These are phyloP conservation scores for Moniliella sp. DNA, from an alignment of 1,284 basidiomycete genomes.

Conservation along the genomic window DNA sequence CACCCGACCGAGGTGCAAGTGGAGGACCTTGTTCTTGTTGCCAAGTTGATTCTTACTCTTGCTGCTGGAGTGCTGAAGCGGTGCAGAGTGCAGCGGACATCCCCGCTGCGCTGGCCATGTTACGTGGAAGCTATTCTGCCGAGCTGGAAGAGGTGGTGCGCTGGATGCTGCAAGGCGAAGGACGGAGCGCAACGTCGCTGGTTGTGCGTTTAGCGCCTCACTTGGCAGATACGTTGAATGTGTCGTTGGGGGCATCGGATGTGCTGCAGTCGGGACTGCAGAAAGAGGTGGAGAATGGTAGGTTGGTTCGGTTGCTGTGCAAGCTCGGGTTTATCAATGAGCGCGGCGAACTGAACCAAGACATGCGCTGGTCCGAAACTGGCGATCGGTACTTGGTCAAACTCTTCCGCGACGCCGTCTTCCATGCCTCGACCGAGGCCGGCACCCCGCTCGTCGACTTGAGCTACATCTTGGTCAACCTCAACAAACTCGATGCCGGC, in stretches of 20 bases:
- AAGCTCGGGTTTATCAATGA: constrained; percentile 98
- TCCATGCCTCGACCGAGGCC: constrained; percentile 69
- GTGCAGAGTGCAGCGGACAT: constrained; percentile 46
- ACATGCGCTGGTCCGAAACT: constrained; percentile 88
- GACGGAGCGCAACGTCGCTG: constrained; percentile 49
- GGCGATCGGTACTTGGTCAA: constrained; percentile 94
- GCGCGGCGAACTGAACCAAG: constrained; percentile 86
- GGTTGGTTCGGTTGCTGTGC: constrained; percentile 69
- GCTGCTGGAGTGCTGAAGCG: constrained; percentile 49
- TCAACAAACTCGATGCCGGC: constrained; percentile 57
- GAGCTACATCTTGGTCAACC: constrained; percentile 25
- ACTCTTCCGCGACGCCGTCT: constrained; percentile 92
- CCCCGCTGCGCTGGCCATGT: constrained; percentile 46
- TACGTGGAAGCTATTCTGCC: constrained; percentile 52
- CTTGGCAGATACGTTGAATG: constrained; percentile 61
- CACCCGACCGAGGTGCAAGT: constrained; percentile 38
- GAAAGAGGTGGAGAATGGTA: constrained; percentile 83
- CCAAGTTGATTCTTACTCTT: constrained; percentile 59
- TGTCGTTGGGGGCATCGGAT: constrained; percentile 55
- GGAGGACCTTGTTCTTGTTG: constrained; percentile 75
- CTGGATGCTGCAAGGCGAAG: constrained; percentile 56
- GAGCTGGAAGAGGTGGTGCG: constrained; percentile 62
- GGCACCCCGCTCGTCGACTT: constrained; percentile 68
- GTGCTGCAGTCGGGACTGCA: constrained; percentile 61
- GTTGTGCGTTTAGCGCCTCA: constrained; percentile 54